Evolutionary conservation across 2,329 filamentous ascomycete species (phyloP).

Genomic region (Gnomoniopsis sp.): DNA sequence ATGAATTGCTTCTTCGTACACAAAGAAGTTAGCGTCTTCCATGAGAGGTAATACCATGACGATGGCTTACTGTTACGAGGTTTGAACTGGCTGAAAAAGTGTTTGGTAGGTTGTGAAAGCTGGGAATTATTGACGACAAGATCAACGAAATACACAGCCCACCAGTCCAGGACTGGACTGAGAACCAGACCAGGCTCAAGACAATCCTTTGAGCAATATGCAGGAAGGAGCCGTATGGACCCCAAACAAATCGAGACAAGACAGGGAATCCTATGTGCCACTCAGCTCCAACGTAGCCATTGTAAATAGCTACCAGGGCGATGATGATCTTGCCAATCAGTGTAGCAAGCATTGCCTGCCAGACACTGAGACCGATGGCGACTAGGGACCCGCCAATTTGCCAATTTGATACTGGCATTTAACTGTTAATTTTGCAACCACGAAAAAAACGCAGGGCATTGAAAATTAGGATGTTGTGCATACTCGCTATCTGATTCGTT

Average conservation of each 20-base stretch:
- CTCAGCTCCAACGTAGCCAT: conserved; percentile 34
- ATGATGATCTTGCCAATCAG: conserved; percentile 35
- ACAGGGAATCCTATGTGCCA: conserved; percentile 43
- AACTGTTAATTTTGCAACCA: not conserved
- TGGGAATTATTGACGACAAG: conserved; percentile 25
- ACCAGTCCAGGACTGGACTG: conserved; percentile 23
- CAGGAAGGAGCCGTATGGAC: conserved; percentile 37
- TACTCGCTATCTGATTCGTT: conserved; percentile 14
- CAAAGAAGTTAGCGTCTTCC: too few relatives aligned
- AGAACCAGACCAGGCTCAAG: conserved; percentile 37
- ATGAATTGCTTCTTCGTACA: conserved; percentile 26
- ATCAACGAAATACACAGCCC: conserved; percentile 22
- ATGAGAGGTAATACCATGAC: too few relatives aligned
- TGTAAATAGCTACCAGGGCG: conserved; percentile 31
- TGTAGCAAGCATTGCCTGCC: conserved; percentile 13
- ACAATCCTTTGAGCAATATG: conserved; percentile 37
- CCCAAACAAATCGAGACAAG: conserved; percentile 36
- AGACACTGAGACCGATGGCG: conserved; percentile 13
- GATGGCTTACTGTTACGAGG: conserved; percentile 19
- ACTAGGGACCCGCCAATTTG: conserved; percentile 10
- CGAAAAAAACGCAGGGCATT: not conserved
- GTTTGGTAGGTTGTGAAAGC: conserved; percentile 24
- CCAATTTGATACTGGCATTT: conserved; percentile 19
- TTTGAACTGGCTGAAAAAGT: conserved; percentile 22
- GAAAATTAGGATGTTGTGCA: not conserved